Base-by-base conservation (phyloP, 108 stramenopile genomes). In the Tribonema minus region DNA sequence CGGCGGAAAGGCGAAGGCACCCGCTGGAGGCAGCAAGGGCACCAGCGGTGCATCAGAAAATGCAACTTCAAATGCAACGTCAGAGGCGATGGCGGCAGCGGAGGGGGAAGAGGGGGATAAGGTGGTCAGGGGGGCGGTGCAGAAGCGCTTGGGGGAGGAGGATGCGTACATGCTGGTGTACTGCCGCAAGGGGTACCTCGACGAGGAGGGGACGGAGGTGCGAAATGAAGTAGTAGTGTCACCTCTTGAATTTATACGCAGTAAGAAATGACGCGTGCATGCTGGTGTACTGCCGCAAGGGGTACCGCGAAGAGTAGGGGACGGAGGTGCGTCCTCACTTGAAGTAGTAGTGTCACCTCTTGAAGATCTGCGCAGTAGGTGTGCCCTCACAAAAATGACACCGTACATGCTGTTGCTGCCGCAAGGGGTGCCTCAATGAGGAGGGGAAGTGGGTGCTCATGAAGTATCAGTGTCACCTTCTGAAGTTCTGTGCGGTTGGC, bases 121-220 rank as follows among this genome's bases (percentile, higher is more conserved):
- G n/a, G n/a, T n/a, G n/a, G n/a, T n/a, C 27, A 23, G 3, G n/a
- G 58, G 9, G 54, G 58, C 6, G 58, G 35, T 20, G 33, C 58
- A 58, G 69, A 70, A 33, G 69, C 69, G 30, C 0, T 58, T 46
- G 12, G 58, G 69, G 9, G 58, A 46, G 25, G 69, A 70, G 69
- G 69, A 70, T 46, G 69, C 69, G 3, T 70, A 68, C 67, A 70
- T 70, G 69, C n/a, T 70, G 58, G 58, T 70, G 26, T 70, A 70
- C 58, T 46, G 58, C 26, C 30, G 31, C 30, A 68, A 30, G 67
- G 40, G 27, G 1, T 23, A 28, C 7, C 29, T 68, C 29, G 67
- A 68, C 15, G 67, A 41, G 30, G 12, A 68, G 28, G 41, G 39
- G 67, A 38, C 5, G 30, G 27, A 20, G 30, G 23, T 38, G 40